Evolutionary conservation across 257 asterid genomes (phyloP).

Genomic region (Fraxinus excelsior): DNA sequence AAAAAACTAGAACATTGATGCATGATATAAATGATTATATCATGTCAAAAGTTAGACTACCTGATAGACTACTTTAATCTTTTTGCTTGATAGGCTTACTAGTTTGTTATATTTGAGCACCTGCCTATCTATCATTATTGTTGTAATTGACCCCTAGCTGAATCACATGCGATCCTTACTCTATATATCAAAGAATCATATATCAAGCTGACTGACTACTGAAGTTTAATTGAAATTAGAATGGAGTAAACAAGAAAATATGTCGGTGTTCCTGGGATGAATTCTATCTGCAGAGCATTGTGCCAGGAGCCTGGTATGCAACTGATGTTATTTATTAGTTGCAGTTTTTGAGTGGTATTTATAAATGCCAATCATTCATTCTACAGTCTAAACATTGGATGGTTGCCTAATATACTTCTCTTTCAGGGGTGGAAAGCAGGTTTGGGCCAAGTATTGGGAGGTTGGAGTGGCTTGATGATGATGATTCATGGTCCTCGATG

Average conservation of each 20-base stretch:
- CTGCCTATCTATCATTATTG: background rate
- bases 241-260: conserved; percentile 60
- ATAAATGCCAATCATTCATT: background rate
- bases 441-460: conserved; percentile 71
- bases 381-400: background rate
- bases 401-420: conserved; percentile 14
- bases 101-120: background rate
- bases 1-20: background rate
- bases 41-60: background rate
- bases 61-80: background rate
- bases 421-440: conserved; percentile 69
- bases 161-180: background rate
- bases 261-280: conserved; percentile 94
- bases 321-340: conserved; percentile 1
- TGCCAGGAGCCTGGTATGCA: conserved; percentile 72
- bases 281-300: conserved; percentile 76
- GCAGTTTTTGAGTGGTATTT: conserved; percentile 11
- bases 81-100: background rate
- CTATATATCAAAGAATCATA: background rate
- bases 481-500: conserved; percentile 67
- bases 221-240: conserved; percentile 47
- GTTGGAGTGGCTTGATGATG: conserved; percentile 65
- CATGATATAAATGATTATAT: background rate
- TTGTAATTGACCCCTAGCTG: background rate
- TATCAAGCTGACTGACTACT: conserved; percentile 26